Base-by-base conservation (phyloP, 768 basidiomycete species). In the Rhizopogon sp. region DNA sequence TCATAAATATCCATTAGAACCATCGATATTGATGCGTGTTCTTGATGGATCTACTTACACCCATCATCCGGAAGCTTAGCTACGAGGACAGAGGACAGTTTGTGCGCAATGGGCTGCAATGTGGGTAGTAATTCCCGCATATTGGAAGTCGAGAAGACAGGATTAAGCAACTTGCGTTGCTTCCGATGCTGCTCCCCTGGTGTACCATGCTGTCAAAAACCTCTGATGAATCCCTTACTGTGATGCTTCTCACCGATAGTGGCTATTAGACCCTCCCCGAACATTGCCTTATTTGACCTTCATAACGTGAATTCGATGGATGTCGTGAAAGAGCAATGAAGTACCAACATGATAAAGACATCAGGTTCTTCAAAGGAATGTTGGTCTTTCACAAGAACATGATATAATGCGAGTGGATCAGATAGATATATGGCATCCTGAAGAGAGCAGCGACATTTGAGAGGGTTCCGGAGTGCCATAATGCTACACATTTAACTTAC, bases 351-450 rank as follows among this genome's bases (percentile, higher is more conserved):
- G 10, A 75, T 67, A 56, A 80, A 78, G 0, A 73, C 72, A 0
- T 68, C 58, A 0, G 77, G 74, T 53, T 78, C 78, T 54, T 81
- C 79, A 53, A 74, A 82, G 10, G 74, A 67, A 42, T 77, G 72
- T 57, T 78, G 77, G 31, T 81, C 79, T 58, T 77, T 80, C 1
- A 75, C 45, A 10, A 79, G 59, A 39, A 82, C 76, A 28, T 68
- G 73, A 35, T 79, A 74, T 16, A 82, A 59, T 0, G 80, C 80
- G 8, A 62, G 64, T 2, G 79, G 78, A 61, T 82, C 81, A 37
- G 70, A 81, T 67, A 56, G 77, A 80, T 6, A 82, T 10, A 53
- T 11, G 9, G 10, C 33, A 9, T 49, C 47, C 47, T 49, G 20
- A 7, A 7, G 20, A 37, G 9, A 37, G 20, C 14, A 22, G 14